A percentile compares a stretch with the other conserved stretches of the same genome.
Conservation (phyloP, 2,329 filamentous ascomycete genomes). For the Byssothecium circinans region DNA sequence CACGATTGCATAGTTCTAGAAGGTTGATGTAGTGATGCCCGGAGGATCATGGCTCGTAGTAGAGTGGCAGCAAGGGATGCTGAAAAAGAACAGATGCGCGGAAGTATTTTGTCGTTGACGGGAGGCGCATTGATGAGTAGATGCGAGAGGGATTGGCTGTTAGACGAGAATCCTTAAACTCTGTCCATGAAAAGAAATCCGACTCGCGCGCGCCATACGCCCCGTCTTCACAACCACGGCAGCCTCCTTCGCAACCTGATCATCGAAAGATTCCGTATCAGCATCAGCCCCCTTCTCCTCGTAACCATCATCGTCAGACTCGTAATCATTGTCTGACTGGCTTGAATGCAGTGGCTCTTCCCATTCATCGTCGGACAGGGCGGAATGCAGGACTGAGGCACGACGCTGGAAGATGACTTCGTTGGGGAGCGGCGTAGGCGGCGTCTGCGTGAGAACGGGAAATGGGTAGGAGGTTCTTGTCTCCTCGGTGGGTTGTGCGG, state of each 20-base stretch:
- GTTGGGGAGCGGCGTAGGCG: slow-evolving; percentile 9
- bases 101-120: neutral
- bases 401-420: slow-evolving; percentile 6
- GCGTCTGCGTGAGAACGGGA: slow-evolving; percentile 1
- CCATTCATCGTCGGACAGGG: slow-evolving; percentile 13
- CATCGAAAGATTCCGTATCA: slow-evolving; percentile 3
- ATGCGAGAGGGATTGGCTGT: neutral
- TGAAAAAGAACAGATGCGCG: too few relatives aligned
- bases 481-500: neutral
- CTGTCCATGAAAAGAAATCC: slow-evolving; percentile 12
- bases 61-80: too few relatives aligned
- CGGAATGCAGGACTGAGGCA: slow-evolving; percentile 11
- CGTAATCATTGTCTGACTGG: slow-evolving; percentile 11
- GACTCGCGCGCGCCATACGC: slow-evolving; percentile 10
- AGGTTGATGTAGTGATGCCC: too few relatives aligned
- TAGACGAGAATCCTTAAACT: neutral
- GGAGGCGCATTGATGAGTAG: neutral
- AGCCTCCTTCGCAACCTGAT: neutral
- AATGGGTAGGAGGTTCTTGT: neutral
- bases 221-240: slow-evolving; percentile 4
- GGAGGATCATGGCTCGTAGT: too few relatives aligned
- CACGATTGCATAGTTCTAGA: neutral
- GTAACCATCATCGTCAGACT: slow-evolving; percentile 5
- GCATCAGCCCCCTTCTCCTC: neutral
- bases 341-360: slow-evolving; percentile 13